Base-by-base conservation (phyloP, 2,329 filamentous ascomycete species). In the Neofusicoccum kwambonambiense region DNA sequence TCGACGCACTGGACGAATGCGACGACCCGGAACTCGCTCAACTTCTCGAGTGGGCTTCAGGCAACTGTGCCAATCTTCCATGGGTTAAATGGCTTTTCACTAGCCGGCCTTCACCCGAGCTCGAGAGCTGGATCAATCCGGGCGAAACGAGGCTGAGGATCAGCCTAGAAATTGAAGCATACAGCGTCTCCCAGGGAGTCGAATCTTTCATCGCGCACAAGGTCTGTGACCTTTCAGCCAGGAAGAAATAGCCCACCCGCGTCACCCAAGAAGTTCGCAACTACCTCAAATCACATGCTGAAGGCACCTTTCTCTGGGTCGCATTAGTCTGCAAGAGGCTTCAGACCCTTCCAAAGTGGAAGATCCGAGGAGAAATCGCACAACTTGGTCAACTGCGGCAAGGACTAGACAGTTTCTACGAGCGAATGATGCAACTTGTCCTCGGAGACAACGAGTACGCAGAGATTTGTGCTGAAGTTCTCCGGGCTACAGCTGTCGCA, bases 281-380 rank as follows among this genome's bases (percentile, higher is more conserved):
- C 22, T 64, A 76, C 65, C 63, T 80, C 1, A 51, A 27, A 0
- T 22, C 42, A 3, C 79, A 81, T 37, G 72, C 78, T 6, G 66
- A 79, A 13, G 72, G 68, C 8, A 82, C 79, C 0, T 81, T 81
- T 62, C 76, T 83, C 34, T 82, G 78, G 80, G 79, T 80, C 22
- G 75, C 79, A 19, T 72, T 81, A 44, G 77, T 79, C 9, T 78
- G 71, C 64, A 22, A 47, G 44, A 19, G 44, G 44, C 44, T 47
- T 22, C 64, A 78, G 67, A 66, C 72, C 8, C 75, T 80, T 9
- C 78, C 77, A 4, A 58, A 69, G 1, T 47, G 44, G 44, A 22
- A 27, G 44, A 47, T 47, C n/a, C 3, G 17, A 22, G 44, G 17
- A 11, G 44, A 47, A 27, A 19, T 47, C 17, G 44, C 44, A 47